These are phyloP conservation scores for Gelatoporia subvermispora DNA, from an alignment of 768 basidiomycete species.

Conservation along the genomic window DNA sequence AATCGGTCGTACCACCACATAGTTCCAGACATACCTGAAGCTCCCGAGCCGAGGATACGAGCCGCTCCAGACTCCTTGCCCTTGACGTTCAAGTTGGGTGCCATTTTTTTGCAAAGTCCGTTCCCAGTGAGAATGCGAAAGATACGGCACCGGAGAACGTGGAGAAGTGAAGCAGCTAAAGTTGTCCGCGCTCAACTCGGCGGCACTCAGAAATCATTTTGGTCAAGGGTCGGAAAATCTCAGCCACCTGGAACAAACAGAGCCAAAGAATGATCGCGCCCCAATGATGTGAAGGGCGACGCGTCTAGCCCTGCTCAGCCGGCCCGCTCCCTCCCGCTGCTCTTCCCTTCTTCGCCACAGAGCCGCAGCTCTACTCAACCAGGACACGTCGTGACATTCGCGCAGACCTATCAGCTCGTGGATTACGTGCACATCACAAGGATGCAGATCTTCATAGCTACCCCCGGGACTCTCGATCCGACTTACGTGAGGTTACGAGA, in stretches of 20 bases:
- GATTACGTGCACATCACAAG: too few relatives aligned
- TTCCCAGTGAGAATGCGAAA: neutral
- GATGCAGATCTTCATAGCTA: too few relatives aligned
- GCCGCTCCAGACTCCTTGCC: constrained; percentile 85
- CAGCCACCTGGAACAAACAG: constrained; percentile 12
- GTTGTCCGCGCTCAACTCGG: neutral
- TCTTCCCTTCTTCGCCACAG: too few relatives aligned
- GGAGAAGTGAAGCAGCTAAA: neutral
- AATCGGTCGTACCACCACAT: neutral
- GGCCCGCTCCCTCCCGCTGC: too few relatives aligned
- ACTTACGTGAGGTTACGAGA: too few relatives aligned
- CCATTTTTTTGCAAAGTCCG: constrained; percentile 32
- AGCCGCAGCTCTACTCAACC: too few relatives aligned
- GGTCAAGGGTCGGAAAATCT: constrained; percentile 1
- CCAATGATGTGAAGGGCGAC: neutral
- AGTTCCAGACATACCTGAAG: constrained; percentile 64
- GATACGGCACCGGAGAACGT: neutral
- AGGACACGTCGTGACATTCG: too few relatives aligned
- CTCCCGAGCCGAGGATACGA: constrained; percentile 85
- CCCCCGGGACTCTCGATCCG: too few relatives aligned
- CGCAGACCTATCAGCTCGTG: too few relatives aligned
- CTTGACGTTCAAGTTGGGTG: constrained; percentile 40
- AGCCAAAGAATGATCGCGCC: neutral
- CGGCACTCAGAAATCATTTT: neutral
- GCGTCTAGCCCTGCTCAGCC: too few relatives aligned